Evolutionary conservation across 2,329 filamentous ascomycete genomes (phyloP), one percentile per base, ranked within the genome.

Genomic region (Pseudogymnoascus sp.): DNA sequence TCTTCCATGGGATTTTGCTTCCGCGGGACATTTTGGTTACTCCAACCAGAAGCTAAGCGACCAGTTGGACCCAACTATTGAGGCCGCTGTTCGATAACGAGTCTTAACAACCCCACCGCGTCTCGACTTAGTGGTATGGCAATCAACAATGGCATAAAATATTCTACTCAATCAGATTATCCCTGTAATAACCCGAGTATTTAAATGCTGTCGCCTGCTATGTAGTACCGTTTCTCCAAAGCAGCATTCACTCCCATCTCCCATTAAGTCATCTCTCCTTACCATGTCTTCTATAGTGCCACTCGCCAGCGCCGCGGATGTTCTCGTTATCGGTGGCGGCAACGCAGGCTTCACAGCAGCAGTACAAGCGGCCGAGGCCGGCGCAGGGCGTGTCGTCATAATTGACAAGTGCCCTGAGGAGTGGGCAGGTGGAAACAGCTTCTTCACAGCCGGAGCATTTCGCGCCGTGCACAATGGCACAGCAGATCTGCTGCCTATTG

Each of bases 301-400:
- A 35, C 39, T 21, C 21, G n/a, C 60, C 15, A 60, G 58, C 30
- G 61, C 61, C 12, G 73, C 69, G 62, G 73, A 77, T 62, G 71
- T 79, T 3, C 64, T 88, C 5, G 77, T 88, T 5, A 73, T 84
- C 30, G 84, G 85, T 18, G 76, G 79, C 58, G 84, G 84, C 58
- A 86, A 86, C 66, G 84, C 85, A 13, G 85, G 84, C 12, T 82
- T 86, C 70, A 26, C 77, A 74, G 78, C 84, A 2, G 83, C 83
- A 7, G 74, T 80, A 6, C 79, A 82, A 0, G 82, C 84, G 2
- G 74, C 75, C 1, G 71, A 83, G 62, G 65, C 72, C 57, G 75
- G 77, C 4, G 74, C 74, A 2, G 61, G 63, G 21, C 65, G 69
- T 0, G 77, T 86, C 3, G 1, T 85, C 80, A 67, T 67, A 1